Evolutionary conservation across 176 grass and related monocot genomes (phyloP), one percentile per base, ranked within the genome.

Genomic region (Juncus inflexus): DNA sequence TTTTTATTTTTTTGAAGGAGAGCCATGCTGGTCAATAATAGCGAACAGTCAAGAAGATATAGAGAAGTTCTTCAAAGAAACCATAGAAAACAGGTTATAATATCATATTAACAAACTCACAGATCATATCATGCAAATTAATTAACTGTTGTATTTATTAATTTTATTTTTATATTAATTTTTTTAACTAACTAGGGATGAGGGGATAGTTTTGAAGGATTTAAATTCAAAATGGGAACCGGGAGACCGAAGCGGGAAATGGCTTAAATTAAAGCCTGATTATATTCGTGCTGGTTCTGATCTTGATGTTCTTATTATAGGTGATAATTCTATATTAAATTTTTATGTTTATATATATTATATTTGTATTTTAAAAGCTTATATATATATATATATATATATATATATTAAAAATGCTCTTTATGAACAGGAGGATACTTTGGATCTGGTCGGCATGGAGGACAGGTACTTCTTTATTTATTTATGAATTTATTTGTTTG

Each of bases 201-300:
- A 97, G 60, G 92, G 92, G 55, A 91, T 97, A 77, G 72, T 91
- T 76, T 62, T 97, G 9, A 97, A 97, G 82, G 87, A 97, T 65
- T 82, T 97, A 72, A 79, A 81, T 52, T 89, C 92, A 52, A 97
- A 89, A 86, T 91, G 92, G 87, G 92, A 97, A 83, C 92, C 87
- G 39, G 66, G 85, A 70, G 92, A 97, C 52, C 79, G 87, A 52
- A 91, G 78, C 70, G 87, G 85, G 64, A 97, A 97, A 64, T 97
- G 92, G 87, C 72, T 97, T 64, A 97, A 97, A 79, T 62, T 97
- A 69, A 97, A 97, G 81, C 92, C 92, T 66, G 92, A 91, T 79
- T 97, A 89, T 77, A 84, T 96, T 81, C 77, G 91, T 19, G 80
- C 85, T n/a, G 87, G 87, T 76, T 83, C 92, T 19, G 92, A 97